phyloP scores from a whole-genome alignment of 2,329 filamentous ascomycete species.

The Zymoseptoria pseudotritici region DNA sequence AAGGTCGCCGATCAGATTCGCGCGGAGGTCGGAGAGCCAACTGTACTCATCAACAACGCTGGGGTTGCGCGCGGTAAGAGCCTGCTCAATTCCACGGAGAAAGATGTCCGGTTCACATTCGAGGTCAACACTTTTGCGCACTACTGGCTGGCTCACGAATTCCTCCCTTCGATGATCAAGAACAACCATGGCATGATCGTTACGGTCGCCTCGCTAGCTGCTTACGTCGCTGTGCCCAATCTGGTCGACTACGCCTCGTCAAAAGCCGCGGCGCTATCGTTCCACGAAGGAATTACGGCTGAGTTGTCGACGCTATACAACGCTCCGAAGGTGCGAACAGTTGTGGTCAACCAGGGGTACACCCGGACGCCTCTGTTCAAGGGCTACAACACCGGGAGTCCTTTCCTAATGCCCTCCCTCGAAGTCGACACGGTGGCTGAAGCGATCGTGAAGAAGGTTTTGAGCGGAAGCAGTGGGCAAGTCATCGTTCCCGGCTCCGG shows the following conservation, averaged over 20 bases:
- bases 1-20: constrained; percentile 33
- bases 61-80: constrained; percentile 40
- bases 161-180: constrained; percentile 45
- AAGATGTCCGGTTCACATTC: constrained; percentile 41
- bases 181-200: constrained; percentile 50
- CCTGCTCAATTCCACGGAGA: constrained; percentile 40
- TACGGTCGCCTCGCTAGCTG: constrained; percentile 48
- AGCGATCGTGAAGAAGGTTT: constrained; percentile 53
- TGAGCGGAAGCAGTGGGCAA: constrained; percentile 51
- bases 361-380: constrained; percentile 55
- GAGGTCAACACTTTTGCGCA: constrained; percentile 47
- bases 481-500: constrained; percentile 44
- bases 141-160: constrained; percentile 44
- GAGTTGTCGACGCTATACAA: constrained; percentile 37
- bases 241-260: constrained; percentile 44
- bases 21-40: constrained; percentile 35
- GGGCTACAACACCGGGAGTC: constrained; percentile 46
- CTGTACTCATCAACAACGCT: constrained; percentile 43
- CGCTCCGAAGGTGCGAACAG: constrained; percentile 47
- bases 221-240: constrained; percentile 34
- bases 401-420: constrained; percentile 48
- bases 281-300: constrained; percentile 43
- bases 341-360: constrained; percentile 59
- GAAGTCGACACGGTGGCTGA: constrained; percentile 58
- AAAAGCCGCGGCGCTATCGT: constrained; percentile 46